Evolutionary conservation across 768 basidiomycete genomes (phyloP), one percentile per base, ranked within the genome.

Genomic region (Psilocybe tampanensis): DNA sequence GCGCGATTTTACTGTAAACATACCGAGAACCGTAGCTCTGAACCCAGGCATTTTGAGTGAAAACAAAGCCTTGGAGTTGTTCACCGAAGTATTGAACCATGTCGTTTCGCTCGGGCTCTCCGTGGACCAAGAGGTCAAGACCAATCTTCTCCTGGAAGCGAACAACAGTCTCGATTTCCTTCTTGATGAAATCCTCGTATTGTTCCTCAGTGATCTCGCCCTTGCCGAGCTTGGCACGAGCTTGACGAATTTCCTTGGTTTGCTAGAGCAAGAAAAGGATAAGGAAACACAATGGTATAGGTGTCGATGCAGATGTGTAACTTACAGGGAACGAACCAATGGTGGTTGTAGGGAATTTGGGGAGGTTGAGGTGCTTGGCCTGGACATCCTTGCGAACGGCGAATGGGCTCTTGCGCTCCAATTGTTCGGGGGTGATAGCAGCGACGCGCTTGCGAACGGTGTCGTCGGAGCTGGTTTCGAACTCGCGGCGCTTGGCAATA

Each of bases 1-100:
- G 2, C 17, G 49, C n/a, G 9, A 29, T 29, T 29, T 29, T 5
- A 9, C 4, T 29, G 29, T 15, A 55, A 19, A 24, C 57, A 8
- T 61, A 89, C 86, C 96, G 95, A 68, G 95, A 98, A 59, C 97
- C 97, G 77, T 99, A 99, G 74, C 93, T 95, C 80, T 99, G 97
- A 34, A 99, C 97, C 97, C 97, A 99, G 49, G 86, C 97, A 64
- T 97, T 94, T 77, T 96, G 93, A 60, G 97, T 98, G 80, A 99
- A 99, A 74, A 92, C 92, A 71, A 99, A 98, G 64, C 97, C 97
- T 49, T 84, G 78, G 61, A 99, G 82, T 71, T 87, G 91, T 76
- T 99, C 97, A 64, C 97, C 97, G 66, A 98, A 99, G 86, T 99
- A 99, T 79, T 98, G 95, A 61, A 97, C 95, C 96, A 98, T 98